Percentiles rank a stretch among this genome's conserved stretches.
phyloP scores from a whole-genome alignment of 176 grass and related monocot genomes.

The Cenchrus americanus region DNA sequence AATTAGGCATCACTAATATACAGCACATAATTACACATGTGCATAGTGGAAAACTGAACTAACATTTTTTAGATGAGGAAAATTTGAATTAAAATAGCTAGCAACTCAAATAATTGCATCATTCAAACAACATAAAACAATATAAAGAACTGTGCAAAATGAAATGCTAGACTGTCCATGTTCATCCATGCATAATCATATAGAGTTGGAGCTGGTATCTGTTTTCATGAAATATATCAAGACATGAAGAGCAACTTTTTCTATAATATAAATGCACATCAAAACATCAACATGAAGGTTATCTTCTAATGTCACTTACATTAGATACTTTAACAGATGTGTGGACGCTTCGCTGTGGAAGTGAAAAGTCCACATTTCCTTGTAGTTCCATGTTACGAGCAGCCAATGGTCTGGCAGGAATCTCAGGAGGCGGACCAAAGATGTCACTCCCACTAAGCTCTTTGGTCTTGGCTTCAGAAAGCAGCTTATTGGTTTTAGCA shows the following conservation, averaged over 20 bases:
- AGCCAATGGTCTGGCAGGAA: constrained; percentile 62
- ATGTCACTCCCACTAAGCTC: constrained; percentile 84
- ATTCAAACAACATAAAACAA: not conserved
- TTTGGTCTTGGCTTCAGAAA: constrained; percentile 92
- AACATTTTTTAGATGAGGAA: too few relatives aligned
- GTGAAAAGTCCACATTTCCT: constrained; percentile 75
- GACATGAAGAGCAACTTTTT: not conserved
- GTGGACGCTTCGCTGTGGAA: constrained; percentile 68
- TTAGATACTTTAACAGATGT: constrained; percentile 89
- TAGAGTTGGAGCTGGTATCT: not conserved
- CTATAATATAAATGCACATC: not conserved
- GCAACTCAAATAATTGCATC: constrained; percentile 13
- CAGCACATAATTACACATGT: not conserved
- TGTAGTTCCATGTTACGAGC: constrained; percentile 78
- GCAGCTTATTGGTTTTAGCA: constrained; percentile 72
- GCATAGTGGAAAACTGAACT: not conserved
- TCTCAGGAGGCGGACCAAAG: constrained; percentile 79
- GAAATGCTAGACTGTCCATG: not conserved
- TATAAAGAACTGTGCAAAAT: not conserved
- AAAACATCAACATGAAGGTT: constrained; percentile 2
- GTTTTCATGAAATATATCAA: not conserved
- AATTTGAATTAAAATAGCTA: not conserved
- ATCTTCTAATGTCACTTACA: constrained; percentile 55
- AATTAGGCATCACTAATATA: not conserved
- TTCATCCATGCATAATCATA: not conserved